phyloP scores from a whole-genome alignment of 1,284 basidiomycete species.

The Ganoderma multipileum region DNA sequence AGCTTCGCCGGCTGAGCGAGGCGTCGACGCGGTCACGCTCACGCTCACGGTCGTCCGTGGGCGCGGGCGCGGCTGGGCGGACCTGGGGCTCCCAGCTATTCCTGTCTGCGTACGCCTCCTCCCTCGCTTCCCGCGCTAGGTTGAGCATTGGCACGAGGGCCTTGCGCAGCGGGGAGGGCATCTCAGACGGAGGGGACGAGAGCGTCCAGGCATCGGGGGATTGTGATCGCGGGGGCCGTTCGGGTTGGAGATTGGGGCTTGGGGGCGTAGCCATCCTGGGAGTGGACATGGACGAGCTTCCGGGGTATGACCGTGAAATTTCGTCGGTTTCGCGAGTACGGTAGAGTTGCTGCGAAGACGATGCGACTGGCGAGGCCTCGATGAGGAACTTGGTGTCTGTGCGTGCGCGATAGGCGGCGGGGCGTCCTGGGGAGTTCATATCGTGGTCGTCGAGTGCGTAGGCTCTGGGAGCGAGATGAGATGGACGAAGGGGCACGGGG shows the following conservation, averaged over 20 bases:
- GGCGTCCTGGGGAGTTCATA: conserved; percentile 22
- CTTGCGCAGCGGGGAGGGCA: conserved; percentile 27
- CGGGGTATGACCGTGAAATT: conserved; percentile 27
- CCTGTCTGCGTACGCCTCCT: conserved; percentile 19
- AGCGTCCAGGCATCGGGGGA: conserved; percentile 30
- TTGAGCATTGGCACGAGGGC: conserved; percentile 27
- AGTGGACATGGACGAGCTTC: conserved; percentile 21
- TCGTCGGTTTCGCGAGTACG: conserved; percentile 22
- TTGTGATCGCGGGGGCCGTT: conserved; percentile 25
- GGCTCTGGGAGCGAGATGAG: conserved; percentile 22
- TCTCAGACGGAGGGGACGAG: conserved; percentile 29
- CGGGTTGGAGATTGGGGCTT: conserved; percentile 28
- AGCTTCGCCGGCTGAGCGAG: conserved; percentile 23
- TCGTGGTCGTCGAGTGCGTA: conserved; percentile 11
- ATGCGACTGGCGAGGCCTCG: conserved; percentile 18
- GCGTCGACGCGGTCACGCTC: conserved; percentile 4
- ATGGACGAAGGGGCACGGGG: conserved; percentile 13
- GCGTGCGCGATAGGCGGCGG: conserved; percentile 22
- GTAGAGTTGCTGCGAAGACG: conserved; percentile 20
- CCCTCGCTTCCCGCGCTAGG: conserved; percentile 26
- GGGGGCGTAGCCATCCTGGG: conserved; percentile 24
- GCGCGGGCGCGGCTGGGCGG: conserved; percentile 9
- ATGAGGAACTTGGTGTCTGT: conserved; percentile 27
- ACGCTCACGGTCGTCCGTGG: conserved; percentile 11
- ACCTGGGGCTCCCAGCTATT: conserved; percentile 5